Conservation (phyloP, 208 protist genomes). For the Blastocrithidia nonstop region DNA sequence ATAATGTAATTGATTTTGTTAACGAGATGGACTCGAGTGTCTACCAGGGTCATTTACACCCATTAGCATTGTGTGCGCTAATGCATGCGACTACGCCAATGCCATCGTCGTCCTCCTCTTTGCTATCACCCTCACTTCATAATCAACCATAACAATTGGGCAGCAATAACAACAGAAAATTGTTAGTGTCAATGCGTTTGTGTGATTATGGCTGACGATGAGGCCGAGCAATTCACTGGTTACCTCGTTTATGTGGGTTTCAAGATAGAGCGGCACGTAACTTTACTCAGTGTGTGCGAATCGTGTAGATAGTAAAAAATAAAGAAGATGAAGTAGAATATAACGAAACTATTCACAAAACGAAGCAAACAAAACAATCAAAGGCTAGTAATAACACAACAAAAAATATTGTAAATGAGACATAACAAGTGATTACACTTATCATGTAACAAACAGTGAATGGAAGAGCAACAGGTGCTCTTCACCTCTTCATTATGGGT, state of each 20-base stretch:
- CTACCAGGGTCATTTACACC: neutral
- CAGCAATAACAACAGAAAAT: neutral
- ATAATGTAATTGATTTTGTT: no score
- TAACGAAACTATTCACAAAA: no score
- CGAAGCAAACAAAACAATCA: neutral
- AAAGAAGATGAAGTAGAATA: neutral
- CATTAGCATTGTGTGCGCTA: neutral
- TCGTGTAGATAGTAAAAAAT: conserved; percentile 55
- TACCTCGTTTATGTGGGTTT: conserved; percentile 58
- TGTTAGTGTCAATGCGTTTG: conserved; percentile 27
- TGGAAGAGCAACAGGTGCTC: conserved; percentile 19
- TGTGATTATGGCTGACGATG: conserved; percentile 55
- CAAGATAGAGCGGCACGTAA: conserved; percentile 25
- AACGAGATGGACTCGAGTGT: neutral
- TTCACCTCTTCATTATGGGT: conserved; percentile 81
- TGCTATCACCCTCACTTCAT: conserved; percentile 34
- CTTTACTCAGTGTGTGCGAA: conserved; percentile 59
- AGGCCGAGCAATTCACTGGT: conserved; percentile 63
- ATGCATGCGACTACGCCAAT: conserved; percentile 22
- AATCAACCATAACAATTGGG: conserved; percentile 16
- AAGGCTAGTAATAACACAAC: no score
- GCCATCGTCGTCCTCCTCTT: conserved; percentile 55
- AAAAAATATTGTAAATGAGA: no score
- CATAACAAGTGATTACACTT: no score
- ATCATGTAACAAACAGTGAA: no score